phyloP scores from a whole-genome alignment of 176 grass and related monocot genomes.

The Oryza officinalis region DNA sequence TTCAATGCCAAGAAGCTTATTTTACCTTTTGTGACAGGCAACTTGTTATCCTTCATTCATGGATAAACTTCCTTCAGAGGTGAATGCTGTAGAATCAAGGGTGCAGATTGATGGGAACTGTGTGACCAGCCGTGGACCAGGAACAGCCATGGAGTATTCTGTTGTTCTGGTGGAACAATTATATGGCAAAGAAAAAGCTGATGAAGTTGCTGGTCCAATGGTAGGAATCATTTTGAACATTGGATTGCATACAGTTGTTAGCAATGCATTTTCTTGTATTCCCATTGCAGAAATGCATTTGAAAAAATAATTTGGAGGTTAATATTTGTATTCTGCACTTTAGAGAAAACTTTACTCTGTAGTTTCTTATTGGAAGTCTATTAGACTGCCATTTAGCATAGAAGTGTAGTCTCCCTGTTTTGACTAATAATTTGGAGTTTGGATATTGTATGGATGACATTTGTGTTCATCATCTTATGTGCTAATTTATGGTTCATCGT shows the following conservation, averaged over 20 bases:
- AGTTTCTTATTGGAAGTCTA: neutral
- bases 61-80: slow-evolving; percentile 65
- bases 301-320: neutral
- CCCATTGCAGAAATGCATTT: neutral
- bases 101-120: slow-evolving; percentile 74
- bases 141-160: slow-evolving; percentile 75
- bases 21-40: slow-evolving; percentile 39
- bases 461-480: neutral
- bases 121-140: slow-evolving; percentile 67
- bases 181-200: slow-evolving; percentile 72
- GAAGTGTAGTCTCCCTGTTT: neutral
- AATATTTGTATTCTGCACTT: neutral
- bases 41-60: slow-evolving; percentile 78
- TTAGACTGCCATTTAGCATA: neutral
- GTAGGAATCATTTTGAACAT: slow-evolving; percentile 44
- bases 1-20: neutral
- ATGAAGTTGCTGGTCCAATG: slow-evolving; percentile 69
- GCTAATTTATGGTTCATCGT: neutral
- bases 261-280: neutral
- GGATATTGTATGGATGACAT: neutral
- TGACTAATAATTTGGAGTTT: neutral
- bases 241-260: neutral
- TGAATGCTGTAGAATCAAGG: slow-evolving; percentile 64
- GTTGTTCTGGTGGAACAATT: slow-evolving; percentile 66
- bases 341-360: neutral